Conservation (phyloP, 345 rosid species). For the Aurinia saxatilis region DNA sequence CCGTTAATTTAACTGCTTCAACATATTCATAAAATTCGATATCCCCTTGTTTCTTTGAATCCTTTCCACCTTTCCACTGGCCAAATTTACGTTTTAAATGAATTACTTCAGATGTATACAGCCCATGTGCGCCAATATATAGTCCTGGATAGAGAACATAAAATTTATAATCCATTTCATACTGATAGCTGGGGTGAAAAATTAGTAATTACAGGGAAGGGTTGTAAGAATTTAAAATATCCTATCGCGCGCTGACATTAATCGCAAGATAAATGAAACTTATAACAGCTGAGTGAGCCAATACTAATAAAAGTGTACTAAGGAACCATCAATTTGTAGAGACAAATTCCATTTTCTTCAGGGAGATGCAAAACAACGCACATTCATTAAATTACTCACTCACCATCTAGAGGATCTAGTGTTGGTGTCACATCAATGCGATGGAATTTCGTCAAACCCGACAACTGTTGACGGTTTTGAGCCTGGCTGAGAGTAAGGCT, state of each 20-base stretch:
- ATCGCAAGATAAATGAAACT: background rate
- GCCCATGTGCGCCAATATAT: slow-evolving; percentile 82
- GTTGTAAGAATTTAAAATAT: background rate
- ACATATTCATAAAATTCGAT: slow-evolving; percentile 91
- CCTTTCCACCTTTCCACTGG: slow-evolving; percentile 68
- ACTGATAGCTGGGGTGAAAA: background rate
- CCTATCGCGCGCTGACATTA: background rate
- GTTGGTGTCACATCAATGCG: slow-evolving; percentile 64
- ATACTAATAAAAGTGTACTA: background rate
- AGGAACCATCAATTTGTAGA: background rate
- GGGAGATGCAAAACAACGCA: background rate
- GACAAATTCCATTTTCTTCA: background rate
- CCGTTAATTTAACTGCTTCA: slow-evolving; percentile 83
- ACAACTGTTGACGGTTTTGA: slow-evolving; percentile 60
- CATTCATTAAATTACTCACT: slow-evolving; percentile 16
- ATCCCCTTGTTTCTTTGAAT: slow-evolving; percentile 43
- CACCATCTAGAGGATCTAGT: slow-evolving; percentile 73
- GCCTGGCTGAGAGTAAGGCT: slow-evolving; percentile 67
- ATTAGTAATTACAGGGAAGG: background rate
- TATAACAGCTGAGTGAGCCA: background rate
- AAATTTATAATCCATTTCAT: background rate
- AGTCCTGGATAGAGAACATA: slow-evolving; percentile 48
- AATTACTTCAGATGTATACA: slow-evolving; percentile 81
- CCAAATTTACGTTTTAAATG: slow-evolving; percentile 76
- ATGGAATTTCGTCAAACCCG: slow-evolving; percentile 75